phyloP scores from a whole-genome alignment of 2,329 filamentous ascomycete species.

The Stachybotrys elegans region DNA sequence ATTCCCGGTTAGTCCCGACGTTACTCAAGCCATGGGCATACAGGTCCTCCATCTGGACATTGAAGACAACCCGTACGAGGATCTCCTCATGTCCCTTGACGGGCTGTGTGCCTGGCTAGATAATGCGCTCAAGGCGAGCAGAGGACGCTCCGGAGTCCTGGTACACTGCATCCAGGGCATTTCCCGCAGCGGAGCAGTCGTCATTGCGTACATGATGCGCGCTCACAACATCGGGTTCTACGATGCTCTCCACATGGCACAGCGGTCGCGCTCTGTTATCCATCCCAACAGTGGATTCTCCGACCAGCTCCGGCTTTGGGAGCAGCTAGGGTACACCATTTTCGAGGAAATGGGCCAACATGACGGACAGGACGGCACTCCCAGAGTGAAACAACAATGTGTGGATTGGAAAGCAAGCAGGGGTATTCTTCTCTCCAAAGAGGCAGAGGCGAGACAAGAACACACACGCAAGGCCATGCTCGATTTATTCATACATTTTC shows the following conservation, averaged over 20 bases:
- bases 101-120: neutral
- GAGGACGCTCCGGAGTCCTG: neutral
- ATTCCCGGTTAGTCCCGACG: neutral
- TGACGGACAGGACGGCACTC: neutral
- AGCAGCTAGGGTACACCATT: conserved; percentile 1
- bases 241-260: neutral
- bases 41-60: neutral
- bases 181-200: neutral
- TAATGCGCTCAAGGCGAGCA: neutral
- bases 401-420: neutral
- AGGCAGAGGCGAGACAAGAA: neutral
- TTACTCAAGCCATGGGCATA: neutral
- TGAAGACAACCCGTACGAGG: conserved; percentile 1
- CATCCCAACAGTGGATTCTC: conserved; percentile 1
- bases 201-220: neutral
- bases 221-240: neutral
- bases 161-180: conserved; percentile 1
- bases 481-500: neutral
- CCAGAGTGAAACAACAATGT: conserved; percentile 1
- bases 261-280: neutral
- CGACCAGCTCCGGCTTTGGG: neutral
- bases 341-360: neutral
- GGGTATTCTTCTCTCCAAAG: neutral
- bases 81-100: neutral
- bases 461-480: neutral